phyloP scores from a whole-genome alignment of 257 asterid species.

The Cinchona pubescens region DNA sequence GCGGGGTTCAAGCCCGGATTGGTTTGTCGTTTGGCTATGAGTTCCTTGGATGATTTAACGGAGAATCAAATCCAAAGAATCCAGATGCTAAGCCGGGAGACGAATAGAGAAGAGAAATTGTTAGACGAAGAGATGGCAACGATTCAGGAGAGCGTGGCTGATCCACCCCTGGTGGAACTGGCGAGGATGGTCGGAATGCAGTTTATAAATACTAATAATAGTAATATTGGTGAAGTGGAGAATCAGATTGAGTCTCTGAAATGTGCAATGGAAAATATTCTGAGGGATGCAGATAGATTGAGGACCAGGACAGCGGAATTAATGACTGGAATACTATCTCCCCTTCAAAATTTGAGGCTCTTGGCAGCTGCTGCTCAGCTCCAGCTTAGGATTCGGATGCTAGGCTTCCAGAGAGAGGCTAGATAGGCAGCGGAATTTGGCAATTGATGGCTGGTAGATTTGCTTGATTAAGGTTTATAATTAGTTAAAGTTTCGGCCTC shows the following conservation, averaged over 20 bases:
- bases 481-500: not conserved
- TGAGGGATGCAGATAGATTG: constrained; percentile 47
- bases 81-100: constrained; percentile 21
- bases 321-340: constrained; percentile 38
- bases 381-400: constrained; percentile 23
- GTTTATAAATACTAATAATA: not conserved
- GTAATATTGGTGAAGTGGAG: constrained; percentile 17
- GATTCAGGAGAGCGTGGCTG: constrained; percentile 55
- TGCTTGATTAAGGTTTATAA: not conserved
- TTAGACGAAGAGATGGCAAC: constrained; percentile 43
- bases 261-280: constrained; percentile 30
- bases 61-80: constrained; percentile 28
- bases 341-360: constrained; percentile 38
- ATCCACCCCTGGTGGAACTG: constrained; percentile 34
- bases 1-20: constrained; percentile 50
- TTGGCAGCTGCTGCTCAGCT: constrained; percentile 41
- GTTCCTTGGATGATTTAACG: constrained; percentile 27
- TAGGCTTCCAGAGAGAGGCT: constrained; percentile 31
- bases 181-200: constrained; percentile 16
- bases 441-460: constrained; percentile 15
- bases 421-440: not conserved
- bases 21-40: constrained; percentile 24
- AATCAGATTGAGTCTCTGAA: constrained; percentile 29
- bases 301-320: constrained; percentile 38
- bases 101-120: constrained; percentile 30